phyloP scores from a whole-genome alignment of 805 yeast genomes.

The Saccharomycopsis schoenii region DNA sequence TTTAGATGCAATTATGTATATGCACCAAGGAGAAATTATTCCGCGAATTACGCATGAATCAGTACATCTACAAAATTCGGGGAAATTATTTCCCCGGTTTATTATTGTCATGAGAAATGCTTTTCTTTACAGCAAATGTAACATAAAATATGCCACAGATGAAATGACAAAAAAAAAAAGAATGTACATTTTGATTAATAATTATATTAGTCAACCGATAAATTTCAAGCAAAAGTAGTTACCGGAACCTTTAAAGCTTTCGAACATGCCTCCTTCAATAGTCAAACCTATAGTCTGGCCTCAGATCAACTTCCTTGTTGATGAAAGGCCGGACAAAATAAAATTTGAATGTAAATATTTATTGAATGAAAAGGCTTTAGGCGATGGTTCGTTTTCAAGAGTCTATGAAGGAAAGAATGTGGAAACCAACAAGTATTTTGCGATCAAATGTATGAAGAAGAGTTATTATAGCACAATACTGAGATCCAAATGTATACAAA shows the following conservation, averaged over 20 bases:
- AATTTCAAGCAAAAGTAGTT: background rate
- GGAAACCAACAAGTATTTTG: conserved; percentile 33
- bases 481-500: conserved; percentile 35
- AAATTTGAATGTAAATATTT: conserved; percentile 11
- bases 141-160: background rate
- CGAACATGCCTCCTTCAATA: background rate
- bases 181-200: background rate
- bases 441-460: conserved; percentile 34
- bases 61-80: background rate
- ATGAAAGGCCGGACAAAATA: background rate
- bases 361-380: conserved; percentile 21
- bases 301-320: conserved; percentile 3
- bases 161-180: background rate
- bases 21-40: too few species aligned
- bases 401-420: conserved; percentile 41
- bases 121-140: background rate
- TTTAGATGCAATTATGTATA: background rate
- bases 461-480: conserved; percentile 19
- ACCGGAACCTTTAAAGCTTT: background rate
- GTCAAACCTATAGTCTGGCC: conserved; percentile 10
- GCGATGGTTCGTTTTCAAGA: conserved; percentile 40
- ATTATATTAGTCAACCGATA: background rate
- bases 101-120: background rate
- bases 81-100: conserved; percentile 1
- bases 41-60: background rate